A percentile compares a stretch with the other conserved stretches of the same genome.
Evolutionary conservation across 805 yeast species (phyloP).

Genomic region (Hanseniaspora thailandica): DNA sequence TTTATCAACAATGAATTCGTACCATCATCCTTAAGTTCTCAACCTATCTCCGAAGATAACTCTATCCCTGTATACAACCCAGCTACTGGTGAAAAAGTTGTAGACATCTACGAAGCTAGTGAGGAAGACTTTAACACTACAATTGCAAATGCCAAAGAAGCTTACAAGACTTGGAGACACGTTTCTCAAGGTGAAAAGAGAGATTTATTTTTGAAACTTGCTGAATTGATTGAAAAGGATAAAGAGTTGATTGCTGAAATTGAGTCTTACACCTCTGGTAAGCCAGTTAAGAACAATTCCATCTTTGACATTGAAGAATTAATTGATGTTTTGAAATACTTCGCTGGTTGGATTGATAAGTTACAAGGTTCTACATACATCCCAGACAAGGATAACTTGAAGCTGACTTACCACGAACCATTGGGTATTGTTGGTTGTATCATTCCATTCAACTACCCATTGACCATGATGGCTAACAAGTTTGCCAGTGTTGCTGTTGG

Average conservation of each 20-base stretch:
- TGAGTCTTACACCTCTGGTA: slow-evolving; percentile 52
- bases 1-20: slow-evolving; percentile 68
- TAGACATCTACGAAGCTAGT: slow-evolving; percentile 41
- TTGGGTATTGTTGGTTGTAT: slow-evolving; percentile 43
- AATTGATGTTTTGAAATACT: slow-evolving; percentile 46
- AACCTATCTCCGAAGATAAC: slow-evolving; percentile 22
- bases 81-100: slow-evolving; percentile 41
- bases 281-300: slow-evolving; percentile 42
- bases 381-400: slow-evolving; percentile 43
- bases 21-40: slow-evolving; percentile 32
- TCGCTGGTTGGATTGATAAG: slow-evolving; percentile 69
- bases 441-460: slow-evolving; percentile 43
- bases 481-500: slow-evolving; percentile 39
- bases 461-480: slow-evolving; percentile 42
- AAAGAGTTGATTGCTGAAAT: slow-evolving; percentile 41
- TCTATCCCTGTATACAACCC: slow-evolving; percentile 35
- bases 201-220: slow-evolving; percentile 38
- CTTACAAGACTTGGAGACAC: slow-evolving; percentile 41
- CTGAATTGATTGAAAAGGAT: slow-evolving; percentile 39
- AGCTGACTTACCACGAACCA: slow-evolving; percentile 44
- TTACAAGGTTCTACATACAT: slow-evolving; percentile 53
- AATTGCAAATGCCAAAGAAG: slow-evolving; percentile 40
- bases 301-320: slow-evolving; percentile 48
- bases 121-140: slow-evolving; percentile 44
- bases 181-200: slow-evolving; percentile 38